A percentile compares a stretch with the other conserved stretches of the same genome.
Evolutionary conservation across 345 rosid genomes (phyloP).

Genomic region (Bruguiera gymnorhiza): DNA sequence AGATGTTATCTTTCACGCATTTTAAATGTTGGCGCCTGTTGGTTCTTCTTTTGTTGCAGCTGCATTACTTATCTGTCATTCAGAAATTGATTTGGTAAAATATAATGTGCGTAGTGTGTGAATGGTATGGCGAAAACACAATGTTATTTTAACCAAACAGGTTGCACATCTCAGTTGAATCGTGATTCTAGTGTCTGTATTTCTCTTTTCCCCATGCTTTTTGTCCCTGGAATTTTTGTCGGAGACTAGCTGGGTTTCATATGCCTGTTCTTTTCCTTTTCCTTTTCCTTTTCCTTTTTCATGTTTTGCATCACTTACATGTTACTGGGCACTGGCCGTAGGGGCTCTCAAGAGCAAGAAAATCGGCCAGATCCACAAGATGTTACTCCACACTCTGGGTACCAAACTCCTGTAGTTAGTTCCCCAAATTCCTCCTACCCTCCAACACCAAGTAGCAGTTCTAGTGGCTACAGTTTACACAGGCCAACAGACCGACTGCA

Average conservation of each 20-base stretch:
- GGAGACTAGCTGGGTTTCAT: neutral
- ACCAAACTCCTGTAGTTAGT: conserved; percentile 54
- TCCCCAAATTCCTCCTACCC: conserved; percentile 63
- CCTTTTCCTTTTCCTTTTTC: neutral
- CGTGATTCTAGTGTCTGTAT: neutral
- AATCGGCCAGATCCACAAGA: conserved; percentile 63
- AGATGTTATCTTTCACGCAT: no score
- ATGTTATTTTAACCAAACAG: no score
- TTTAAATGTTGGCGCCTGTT: no score
- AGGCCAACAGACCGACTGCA: conserved; percentile 40
- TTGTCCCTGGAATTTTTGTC: neutral
- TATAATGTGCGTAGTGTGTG: no score
- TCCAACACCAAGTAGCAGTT: conserved; percentile 40
- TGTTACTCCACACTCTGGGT: conserved; percentile 65
- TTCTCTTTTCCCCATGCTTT: no score
- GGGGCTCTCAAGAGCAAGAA: conserved; percentile 77
- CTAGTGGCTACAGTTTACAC: conserved; percentile 25
- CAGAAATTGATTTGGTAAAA: no score
- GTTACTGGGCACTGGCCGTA: conserved; percentile 17
- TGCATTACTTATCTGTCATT: no score
- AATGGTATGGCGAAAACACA: no score
- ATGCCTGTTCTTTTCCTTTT: neutral
- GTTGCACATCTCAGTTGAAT: neutral
- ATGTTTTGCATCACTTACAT: conserved; percentile 7
- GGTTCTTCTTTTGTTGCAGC: no score